phyloP scores from a whole-genome alignment of 495 filamentous ascomycete species.

The Hypoxylon fuscum region DNA sequence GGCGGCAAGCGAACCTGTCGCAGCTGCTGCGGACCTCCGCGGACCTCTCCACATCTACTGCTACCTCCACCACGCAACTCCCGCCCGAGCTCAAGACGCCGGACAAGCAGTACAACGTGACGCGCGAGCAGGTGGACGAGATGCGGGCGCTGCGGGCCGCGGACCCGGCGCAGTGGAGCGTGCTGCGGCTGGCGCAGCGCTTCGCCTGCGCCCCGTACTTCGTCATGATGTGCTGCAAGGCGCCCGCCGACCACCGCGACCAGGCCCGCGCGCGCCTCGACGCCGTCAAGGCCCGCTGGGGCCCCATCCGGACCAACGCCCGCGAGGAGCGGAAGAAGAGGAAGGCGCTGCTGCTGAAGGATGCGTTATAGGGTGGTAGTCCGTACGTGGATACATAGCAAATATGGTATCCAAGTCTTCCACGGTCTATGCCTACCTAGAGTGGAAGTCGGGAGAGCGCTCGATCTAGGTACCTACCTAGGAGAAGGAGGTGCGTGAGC shows the following conservation, averaged over 20 bases:
- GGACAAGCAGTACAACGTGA: constrained; percentile 79
- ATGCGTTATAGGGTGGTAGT: constrained; percentile 52
- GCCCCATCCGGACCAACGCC: constrained; percentile 71
- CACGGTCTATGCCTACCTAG: not conserved
- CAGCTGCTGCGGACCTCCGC: constrained; percentile 41
- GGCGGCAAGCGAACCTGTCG: constrained; percentile 62
- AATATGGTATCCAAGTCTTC: too few species aligned
- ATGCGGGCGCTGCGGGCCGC: constrained; percentile 73
- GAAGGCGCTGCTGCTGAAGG: constrained; percentile 64
- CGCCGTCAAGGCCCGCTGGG: constrained; percentile 75
- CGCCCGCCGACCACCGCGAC: constrained; percentile 48
- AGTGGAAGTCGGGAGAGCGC: not conserved
- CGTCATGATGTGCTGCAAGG: constrained; percentile 64
- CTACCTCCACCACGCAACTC: constrained; percentile 45
- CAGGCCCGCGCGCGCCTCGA: constrained; percentile 56
- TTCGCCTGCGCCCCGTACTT: constrained; percentile 83
- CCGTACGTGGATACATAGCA: too few species aligned
- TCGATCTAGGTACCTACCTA: too few species aligned
- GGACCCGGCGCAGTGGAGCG: constrained; percentile 79
- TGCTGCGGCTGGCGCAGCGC: constrained; percentile 71
- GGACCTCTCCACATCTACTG: constrained; percentile 14
- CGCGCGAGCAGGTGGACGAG: constrained; percentile 75
- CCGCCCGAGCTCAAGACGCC: constrained; percentile 59
- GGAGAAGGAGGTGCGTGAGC: too few species aligned
- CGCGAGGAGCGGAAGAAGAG: constrained; percentile 77